Conservation (phyloP, 306 rosid genomes). For the Benincasa hispida region DNA sequence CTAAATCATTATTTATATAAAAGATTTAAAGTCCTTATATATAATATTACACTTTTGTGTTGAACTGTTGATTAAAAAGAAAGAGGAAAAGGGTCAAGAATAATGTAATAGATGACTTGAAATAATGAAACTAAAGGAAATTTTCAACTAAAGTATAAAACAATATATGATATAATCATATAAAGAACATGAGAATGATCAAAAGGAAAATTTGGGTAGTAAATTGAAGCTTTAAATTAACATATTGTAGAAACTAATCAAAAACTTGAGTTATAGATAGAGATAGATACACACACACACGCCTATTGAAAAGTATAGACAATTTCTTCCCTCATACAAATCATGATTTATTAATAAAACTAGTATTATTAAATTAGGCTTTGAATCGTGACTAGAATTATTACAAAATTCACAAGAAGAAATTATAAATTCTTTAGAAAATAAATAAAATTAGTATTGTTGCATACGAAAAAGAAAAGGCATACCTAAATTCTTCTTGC, state of each 20-base stretch:
- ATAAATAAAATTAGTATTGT: too few relatives aligned
- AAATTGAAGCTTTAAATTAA: too few relatives aligned
- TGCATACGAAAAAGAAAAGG: too few relatives aligned
- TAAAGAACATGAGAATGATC: too few relatives aligned
- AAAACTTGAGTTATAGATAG: too few relatives aligned
- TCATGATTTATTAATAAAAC: neutral
- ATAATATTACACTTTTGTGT: neutral
- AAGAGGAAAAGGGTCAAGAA: neutral
- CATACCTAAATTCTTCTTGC: neutral
- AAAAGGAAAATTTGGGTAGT: too few relatives aligned
- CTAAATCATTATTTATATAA: too few relatives aligned
- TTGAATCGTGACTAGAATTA: too few relatives aligned
- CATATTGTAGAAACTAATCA: too few relatives aligned
- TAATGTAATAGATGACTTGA: neutral
- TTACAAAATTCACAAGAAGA: neutral
- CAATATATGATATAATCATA: too few relatives aligned
- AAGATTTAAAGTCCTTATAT: neutral
- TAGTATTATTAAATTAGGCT: neutral
- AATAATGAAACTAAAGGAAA: neutral
- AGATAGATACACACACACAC: too few relatives aligned
- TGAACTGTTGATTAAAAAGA: neutral
- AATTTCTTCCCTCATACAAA: neutral
- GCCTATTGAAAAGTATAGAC: neutral
- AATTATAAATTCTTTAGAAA: neutral
- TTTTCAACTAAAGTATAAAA: too few relatives aligned